A percentile compares a stretch with the other conserved stretches of the same genome.
Evolutionary conservation across 1,139 yeast species (phyloP).

Genomic region (Casaregolazyma suthepensis): DNA sequence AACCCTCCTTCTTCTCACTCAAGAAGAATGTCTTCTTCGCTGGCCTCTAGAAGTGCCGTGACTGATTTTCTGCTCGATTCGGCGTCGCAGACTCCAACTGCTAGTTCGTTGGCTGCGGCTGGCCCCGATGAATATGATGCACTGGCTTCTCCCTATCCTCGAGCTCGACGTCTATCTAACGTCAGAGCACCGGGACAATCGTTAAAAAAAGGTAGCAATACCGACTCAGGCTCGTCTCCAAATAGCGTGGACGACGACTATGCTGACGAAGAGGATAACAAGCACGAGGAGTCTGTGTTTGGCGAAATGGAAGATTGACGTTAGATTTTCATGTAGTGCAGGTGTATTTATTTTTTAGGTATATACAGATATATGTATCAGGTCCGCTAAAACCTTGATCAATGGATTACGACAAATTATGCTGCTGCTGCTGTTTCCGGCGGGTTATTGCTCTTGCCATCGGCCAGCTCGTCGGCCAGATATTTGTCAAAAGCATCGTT

Average conservation of each 20-base stretch:
- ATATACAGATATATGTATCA: slow-evolving; percentile 3
- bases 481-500: slow-evolving; percentile 94
- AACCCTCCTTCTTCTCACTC: slow-evolving; percentile 12
- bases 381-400: neutral
- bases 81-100: slow-evolving; percentile 9
- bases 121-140: slow-evolving; percentile 20
- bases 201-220: neutral
- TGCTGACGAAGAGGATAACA: slow-evolving; percentile 14
- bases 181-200: slow-evolving; percentile 16
- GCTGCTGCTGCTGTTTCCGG: slow-evolving; percentile 4
- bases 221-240: slow-evolving; percentile 5
- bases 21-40: slow-evolving; percentile 16
- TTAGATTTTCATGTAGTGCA: neutral
- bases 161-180: slow-evolving; percentile 22
- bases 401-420: neutral
- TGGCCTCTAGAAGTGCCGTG: slow-evolving; percentile 17
- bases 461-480: slow-evolving; percentile 25
- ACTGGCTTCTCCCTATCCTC: slow-evolving; percentile 20
- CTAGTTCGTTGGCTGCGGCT: slow-evolving; percentile 6
- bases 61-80: slow-evolving; percentile 18
- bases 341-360: slow-evolving; percentile 3
- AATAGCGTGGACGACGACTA: slow-evolving; percentile 18
- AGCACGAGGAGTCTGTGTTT: slow-evolving; percentile 22
- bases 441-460: neutral
- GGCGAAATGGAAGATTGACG: slow-evolving; percentile 26